Percentiles rank a stretch among this genome's conserved stretches.
Conservation (phyloP, 768 basidiomycete species). For the Rhizopogon rudus region DNA sequence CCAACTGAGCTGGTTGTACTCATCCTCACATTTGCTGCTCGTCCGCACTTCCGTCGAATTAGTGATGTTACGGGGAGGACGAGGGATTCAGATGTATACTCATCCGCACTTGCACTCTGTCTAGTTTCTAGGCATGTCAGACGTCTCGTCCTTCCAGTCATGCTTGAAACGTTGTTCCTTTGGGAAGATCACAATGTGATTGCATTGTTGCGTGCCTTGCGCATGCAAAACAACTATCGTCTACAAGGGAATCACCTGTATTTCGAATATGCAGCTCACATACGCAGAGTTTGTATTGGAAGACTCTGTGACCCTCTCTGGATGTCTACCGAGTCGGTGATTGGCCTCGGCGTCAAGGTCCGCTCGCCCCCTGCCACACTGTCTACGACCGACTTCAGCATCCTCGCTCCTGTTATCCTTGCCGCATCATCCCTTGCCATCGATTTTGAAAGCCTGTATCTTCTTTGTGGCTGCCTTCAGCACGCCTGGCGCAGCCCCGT, state of each 20-base stretch:
- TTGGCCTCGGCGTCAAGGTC: not conserved
- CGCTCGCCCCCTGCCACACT: too few relatives aligned
- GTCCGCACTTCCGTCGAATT: too few relatives aligned
- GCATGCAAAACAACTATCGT: constrained; percentile 16
- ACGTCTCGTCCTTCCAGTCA: constrained; percentile 29
- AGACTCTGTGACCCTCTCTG: constrained; percentile 18
- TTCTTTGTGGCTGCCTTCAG: constrained; percentile 30
- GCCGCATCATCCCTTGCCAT: constrained; percentile 23
- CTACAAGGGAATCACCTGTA: constrained; percentile 15
- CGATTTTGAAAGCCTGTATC: constrained; percentile 23
- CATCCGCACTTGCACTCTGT: constrained; percentile 27
- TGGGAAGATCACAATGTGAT: not conserved
- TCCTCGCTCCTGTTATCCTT: constrained; percentile 6
- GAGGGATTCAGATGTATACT: constrained; percentile 5
- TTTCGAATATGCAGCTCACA: constrained; percentile 25
- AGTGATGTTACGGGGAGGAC: too few relatives aligned
- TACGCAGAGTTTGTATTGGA: constrained; percentile 32
- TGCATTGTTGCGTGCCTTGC: constrained; percentile 28
- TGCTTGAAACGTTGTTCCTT: constrained; percentile 36
- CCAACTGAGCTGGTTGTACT: too few relatives aligned
- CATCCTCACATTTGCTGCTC: too few relatives aligned
- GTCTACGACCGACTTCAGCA: constrained; percentile 15
- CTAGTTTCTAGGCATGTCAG: constrained; percentile 29
- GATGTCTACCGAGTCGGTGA: constrained; percentile 1
- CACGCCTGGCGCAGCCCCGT: not conserved